Evolutionary conservation across 805 yeast genomes (phyloP).

Genomic region (Cyberlindnera meyerae): DNA sequence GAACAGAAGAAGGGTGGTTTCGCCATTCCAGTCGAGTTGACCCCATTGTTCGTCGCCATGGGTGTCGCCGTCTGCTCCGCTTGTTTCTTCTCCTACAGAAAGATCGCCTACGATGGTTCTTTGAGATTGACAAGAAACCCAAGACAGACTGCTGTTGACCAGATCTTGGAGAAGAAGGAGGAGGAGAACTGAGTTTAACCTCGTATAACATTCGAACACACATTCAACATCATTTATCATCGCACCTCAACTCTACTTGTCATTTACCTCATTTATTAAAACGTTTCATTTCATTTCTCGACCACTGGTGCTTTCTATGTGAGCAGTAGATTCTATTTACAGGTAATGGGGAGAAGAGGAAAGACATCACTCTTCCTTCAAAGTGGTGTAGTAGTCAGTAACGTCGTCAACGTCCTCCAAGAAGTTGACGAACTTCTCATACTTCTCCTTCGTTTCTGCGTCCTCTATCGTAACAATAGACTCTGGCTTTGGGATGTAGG

Average conservation of each 20-base stretch:
- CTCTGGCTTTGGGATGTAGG: conserved; percentile 61
- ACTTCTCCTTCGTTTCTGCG: conserved; percentile 46
- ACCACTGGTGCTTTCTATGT: too few species aligned
- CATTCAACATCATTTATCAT: background rate
- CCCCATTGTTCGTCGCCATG: conserved; percentile 54
- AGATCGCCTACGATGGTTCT: conserved; percentile 42
- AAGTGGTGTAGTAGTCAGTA: conserved; percentile 70
- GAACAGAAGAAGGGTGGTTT: conserved; percentile 33
- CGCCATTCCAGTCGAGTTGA: conserved; percentile 49
- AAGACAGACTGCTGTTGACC: conserved; percentile 23
- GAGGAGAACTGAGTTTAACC: conserved; percentile 12
- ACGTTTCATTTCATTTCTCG: too few species aligned
- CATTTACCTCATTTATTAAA: background rate
- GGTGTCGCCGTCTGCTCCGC: conserved; percentile 49
- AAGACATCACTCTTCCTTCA: conserved; percentile 30
- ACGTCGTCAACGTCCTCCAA: conserved; percentile 84
- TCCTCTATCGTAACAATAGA: conserved; percentile 48
- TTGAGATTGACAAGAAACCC: conserved; percentile 50
- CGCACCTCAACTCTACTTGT: background rate
- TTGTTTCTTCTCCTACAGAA: conserved; percentile 46
- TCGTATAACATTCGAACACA: too few species aligned
- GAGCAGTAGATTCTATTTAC: background rate
- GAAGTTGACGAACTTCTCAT: conserved; percentile 51
- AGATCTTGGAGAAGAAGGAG: conserved; percentile 11
- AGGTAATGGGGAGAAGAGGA: background rate